These are phyloP conservation scores for Fusarium hostae DNA, from an alignment of 2,329 filamentous ascomycete species.

Conservation along the genomic window DNA sequence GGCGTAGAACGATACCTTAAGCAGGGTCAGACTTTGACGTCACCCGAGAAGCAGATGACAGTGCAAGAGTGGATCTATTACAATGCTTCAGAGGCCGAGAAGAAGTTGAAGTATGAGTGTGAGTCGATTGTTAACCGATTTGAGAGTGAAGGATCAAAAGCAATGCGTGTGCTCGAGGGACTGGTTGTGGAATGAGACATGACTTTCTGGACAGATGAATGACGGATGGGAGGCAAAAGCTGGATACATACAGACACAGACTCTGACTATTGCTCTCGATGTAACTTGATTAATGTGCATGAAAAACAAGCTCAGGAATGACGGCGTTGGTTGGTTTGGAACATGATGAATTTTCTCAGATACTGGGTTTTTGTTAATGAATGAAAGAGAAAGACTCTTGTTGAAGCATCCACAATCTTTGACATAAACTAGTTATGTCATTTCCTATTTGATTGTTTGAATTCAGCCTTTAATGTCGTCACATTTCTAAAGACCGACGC, in stretches of 20 bases:
- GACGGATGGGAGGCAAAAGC: constrained; percentile 12
- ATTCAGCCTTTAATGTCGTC: constrained; percentile 21
- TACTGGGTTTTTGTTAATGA: constrained; percentile 24
- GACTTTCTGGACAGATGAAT: constrained; percentile 25
- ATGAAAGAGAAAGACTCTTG: constrained; percentile 10
- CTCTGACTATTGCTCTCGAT: constrained; percentile 25
- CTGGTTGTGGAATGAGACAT: constrained; percentile 64
- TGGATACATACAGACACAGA: constrained; percentile 25
- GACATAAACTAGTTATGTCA: not conserved
- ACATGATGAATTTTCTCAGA: constrained; percentile 32
- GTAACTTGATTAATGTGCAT: constrained; percentile 19
- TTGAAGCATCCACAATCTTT: not conserved
- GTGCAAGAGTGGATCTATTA: constrained; percentile 92
- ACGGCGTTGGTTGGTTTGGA: constrained; percentile 25
- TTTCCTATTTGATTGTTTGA: constrained; percentile 3
- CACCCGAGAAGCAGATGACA: constrained; percentile 86
- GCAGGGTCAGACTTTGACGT: constrained; percentile 71
- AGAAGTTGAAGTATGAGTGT: constrained; percentile 81
- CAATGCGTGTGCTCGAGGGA: constrained; percentile 81
- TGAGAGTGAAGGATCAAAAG: constrained; percentile 82
- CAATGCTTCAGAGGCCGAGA: constrained; percentile 84
- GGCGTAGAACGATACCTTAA: constrained; percentile 61
- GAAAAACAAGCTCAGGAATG: constrained; percentile 35
- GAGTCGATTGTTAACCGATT: constrained; percentile 85
- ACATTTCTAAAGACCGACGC: constrained; percentile 13